Percentiles rank a stretch among this genome's conserved stretches.
Evolutionary conservation across 768 basidiomycete species (phyloP).

Genomic region (Royoungia palumana): DNA sequence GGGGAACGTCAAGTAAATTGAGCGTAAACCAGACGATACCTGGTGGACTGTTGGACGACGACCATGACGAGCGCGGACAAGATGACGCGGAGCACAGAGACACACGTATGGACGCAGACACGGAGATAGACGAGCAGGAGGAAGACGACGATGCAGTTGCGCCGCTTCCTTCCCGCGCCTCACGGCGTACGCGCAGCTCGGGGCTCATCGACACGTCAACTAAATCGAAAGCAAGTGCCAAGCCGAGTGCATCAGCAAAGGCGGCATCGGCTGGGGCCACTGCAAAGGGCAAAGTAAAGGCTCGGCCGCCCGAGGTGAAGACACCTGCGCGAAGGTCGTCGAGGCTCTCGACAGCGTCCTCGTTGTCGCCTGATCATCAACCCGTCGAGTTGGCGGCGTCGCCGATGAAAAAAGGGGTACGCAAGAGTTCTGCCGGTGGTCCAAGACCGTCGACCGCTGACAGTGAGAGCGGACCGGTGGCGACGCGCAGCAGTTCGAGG

Average conservation of each 20-base stretch:
- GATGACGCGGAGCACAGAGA: constrained; percentile 26
- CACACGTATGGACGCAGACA: constrained; percentile 17
- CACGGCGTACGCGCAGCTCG: constrained; percentile 21
- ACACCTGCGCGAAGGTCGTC: constrained; percentile 38
- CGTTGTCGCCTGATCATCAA: constrained; percentile 30
- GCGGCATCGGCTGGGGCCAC: not conserved
- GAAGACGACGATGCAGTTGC: constrained; percentile 34
- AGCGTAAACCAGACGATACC: constrained; percentile 37
- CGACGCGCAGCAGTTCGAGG: constrained; percentile 30
- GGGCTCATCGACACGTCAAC: constrained; percentile 8
- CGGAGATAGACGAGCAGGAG: constrained; percentile 28
- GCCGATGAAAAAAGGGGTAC: constrained; percentile 18
- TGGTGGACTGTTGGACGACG: constrained; percentile 42
- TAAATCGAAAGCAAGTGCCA: constrained; percentile 10
- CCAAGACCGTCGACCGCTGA: constrained; percentile 8
- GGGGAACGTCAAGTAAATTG: constrained; percentile 8
- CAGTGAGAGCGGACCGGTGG: constrained; percentile 10
- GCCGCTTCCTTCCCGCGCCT: constrained; percentile 29
- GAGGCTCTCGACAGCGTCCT: constrained; percentile 34
- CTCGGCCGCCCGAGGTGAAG: constrained; percentile 17
- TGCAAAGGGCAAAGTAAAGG: constrained; percentile 18
- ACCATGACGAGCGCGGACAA: constrained; percentile 22
- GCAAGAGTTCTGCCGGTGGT: constrained; percentile 18
- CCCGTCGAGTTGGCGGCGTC: constrained; percentile 19
- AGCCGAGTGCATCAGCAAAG: not conserved